A percentile compares a stretch with the other conserved stretches of the same genome.
Conservation (phyloP, 2,329 filamentous ascomycete genomes). For the Trichoderma breve region DNA sequence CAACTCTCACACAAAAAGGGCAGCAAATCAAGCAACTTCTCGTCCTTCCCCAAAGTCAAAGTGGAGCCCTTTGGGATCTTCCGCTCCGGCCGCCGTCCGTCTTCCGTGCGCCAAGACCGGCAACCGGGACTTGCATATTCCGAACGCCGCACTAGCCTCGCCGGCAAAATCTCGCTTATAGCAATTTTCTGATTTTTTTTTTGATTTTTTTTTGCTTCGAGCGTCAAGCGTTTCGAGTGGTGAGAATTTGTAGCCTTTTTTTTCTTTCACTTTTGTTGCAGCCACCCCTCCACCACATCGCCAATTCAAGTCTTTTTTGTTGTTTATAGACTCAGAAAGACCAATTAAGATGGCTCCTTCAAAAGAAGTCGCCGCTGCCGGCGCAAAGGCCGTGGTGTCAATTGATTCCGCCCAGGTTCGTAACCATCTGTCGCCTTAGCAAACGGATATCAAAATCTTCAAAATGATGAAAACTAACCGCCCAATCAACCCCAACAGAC, state of each 20-base stretch:
- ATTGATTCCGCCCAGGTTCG: constrained; percentile 45
- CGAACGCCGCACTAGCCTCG: constrained; percentile 29
- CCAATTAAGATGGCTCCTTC: constrained; percentile 40
- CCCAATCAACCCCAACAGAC: constrained; percentile 39
- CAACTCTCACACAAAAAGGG: neutral
- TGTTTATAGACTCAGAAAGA: neutral
- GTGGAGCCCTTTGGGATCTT: constrained; percentile 21
- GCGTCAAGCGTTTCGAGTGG: neutral
- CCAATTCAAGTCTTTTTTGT: neutral
- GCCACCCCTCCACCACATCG: constrained; percentile 26
- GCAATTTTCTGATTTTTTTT: constrained; percentile 27
- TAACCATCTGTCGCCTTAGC: neutral
- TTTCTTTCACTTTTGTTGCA: neutral
- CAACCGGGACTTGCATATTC: constrained; percentile 35
- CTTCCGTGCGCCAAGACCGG: constrained; percentile 24
- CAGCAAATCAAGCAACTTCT: neutral
- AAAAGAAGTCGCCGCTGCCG: constrained; percentile 38
- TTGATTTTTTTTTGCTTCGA: constrained; percentile 20
- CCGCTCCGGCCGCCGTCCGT: constrained; percentile 21
- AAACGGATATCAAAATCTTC: neutral
- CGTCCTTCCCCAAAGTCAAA: neutral
- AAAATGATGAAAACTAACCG: constrained; percentile 18
- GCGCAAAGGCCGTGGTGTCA: constrained; percentile 33
- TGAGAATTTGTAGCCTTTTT: neutral
- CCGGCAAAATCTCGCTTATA: constrained; percentile 28